Conservation (phyloP, 176 grass and related monocot species). For the Ampelocalamus luodianensis region DNA sequence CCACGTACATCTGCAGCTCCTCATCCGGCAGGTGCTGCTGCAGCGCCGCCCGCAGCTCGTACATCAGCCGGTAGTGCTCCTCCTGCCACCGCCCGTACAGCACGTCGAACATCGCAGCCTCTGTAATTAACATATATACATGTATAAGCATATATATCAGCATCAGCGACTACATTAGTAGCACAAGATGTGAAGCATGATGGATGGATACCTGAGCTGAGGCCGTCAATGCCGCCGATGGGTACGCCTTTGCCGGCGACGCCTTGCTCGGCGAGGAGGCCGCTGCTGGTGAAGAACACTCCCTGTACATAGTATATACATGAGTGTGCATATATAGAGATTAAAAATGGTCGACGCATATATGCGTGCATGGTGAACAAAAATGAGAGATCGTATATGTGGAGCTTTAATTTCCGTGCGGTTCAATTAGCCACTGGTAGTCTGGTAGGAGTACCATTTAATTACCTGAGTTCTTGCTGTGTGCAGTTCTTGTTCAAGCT, state of each 20-base stretch:
- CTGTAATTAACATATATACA: conserved; percentile 27
- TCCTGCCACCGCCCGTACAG: conserved; percentile 86
- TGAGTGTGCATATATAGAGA: background rate
- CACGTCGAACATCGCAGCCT: conserved; percentile 85
- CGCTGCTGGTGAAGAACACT: conserved; percentile 49
- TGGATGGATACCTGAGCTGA: conserved; percentile 57
- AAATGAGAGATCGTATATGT: background rate
- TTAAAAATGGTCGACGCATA: background rate
- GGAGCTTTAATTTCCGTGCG: background rate
- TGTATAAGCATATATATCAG: background rate
- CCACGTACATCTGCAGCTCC: conserved; percentile 91
- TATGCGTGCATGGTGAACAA: background rate
- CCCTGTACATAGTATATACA: conserved; percentile 33
- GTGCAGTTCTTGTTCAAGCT: conserved; percentile 93
- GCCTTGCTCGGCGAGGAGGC: conserved; percentile 59
- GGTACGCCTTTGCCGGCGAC: conserved; percentile 57
- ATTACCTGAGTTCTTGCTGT: conserved; percentile 74
- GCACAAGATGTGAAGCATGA: background rate
- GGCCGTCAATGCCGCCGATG: conserved; percentile 57
- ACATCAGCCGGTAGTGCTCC: conserved; percentile 81
- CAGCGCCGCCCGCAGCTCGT: conserved; percentile 79
- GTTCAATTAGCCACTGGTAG: background rate
- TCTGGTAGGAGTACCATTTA: too few species aligned
- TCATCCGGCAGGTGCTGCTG: conserved; percentile 79
- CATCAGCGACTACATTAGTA: background rate